These are phyloP conservation scores for Boletus sp. DNA, from an alignment of 768 basidiomycete genomes.

Conservation along the genomic window DNA sequence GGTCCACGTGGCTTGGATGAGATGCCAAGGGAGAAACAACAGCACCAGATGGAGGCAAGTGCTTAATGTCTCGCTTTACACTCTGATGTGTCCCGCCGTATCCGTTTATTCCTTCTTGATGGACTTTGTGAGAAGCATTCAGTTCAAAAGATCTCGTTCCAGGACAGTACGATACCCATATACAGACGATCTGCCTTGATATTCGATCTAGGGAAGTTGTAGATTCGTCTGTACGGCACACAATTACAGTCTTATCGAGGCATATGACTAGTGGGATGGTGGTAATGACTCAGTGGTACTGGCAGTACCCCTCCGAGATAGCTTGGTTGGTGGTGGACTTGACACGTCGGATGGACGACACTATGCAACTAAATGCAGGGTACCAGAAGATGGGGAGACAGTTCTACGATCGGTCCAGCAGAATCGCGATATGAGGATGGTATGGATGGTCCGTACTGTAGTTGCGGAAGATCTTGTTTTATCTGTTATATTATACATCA, in stretches of 20 bases:
- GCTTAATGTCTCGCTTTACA: neutral
- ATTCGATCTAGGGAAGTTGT: neutral
- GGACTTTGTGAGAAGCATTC: neutral
- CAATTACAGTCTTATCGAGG: neutral
- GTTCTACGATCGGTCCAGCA: neutral
- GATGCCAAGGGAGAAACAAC: slow-evolving; percentile 9
- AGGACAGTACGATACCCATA: neutral
- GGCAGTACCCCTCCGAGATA: neutral
- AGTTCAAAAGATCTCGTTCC: neutral
- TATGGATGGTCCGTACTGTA: neutral
- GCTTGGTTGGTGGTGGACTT: neutral
- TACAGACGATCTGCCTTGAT: neutral
- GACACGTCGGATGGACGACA: neutral
- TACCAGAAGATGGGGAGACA: neutral
- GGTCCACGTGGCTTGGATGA: slow-evolving; percentile 14
- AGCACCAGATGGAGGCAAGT: neutral
- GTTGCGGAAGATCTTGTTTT: neutral
- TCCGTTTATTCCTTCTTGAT: neutral
- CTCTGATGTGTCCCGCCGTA: neutral
- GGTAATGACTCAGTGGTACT: neutral
- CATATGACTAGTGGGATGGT: neutral
- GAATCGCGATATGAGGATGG: too few relatives aligned
- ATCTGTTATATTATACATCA: neutral
- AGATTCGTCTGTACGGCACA: neutral
- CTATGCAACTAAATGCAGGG: neutral